Conservation (phyloP, 306 rosid species). For the Prunus campanulata region DNA sequence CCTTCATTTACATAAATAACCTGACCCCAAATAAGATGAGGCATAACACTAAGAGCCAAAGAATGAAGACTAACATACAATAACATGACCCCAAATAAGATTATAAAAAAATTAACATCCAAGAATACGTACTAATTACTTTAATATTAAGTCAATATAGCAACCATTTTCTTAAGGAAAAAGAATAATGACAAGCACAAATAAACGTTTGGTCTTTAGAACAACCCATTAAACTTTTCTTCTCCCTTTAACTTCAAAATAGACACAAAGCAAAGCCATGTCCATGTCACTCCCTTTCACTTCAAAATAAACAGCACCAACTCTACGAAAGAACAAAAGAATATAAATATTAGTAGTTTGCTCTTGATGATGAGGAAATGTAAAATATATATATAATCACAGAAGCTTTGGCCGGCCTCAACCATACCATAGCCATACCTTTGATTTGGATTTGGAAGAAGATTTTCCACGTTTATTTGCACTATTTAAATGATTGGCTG, state of each 20-base stretch:
- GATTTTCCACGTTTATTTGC: neutral
- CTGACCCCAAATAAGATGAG: too few relatives aligned
- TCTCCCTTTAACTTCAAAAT: conserved; percentile 13
- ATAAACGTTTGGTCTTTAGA: neutral
- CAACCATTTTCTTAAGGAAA: too few relatives aligned
- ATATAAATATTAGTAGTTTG: neutral
- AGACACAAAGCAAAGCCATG: neutral
- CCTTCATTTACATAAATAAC: neutral
- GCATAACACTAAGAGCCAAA: too few relatives aligned
- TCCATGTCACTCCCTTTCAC: conserved; percentile 6
- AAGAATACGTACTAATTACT: neutral
- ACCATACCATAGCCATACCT: conserved; percentile 16
- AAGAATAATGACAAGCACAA: neutral
- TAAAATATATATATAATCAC: neutral
- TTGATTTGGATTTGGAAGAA: conserved; percentile 1
- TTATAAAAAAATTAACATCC: neutral
- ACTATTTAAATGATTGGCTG: neutral
- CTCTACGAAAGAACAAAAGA: conserved; percentile 23
- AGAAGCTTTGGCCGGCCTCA: neutral
- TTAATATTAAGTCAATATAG: too few relatives aligned
- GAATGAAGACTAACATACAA: too few relatives aligned
- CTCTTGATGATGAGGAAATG: neutral
- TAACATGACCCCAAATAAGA: too few relatives aligned
- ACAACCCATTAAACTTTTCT: neutral
- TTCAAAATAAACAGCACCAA: conserved; percentile 34